These are phyloP conservation scores for Nothophoma quercina DNA, from an alignment of 2,329 filamentous ascomycete genomes.

Conservation along the genomic window DNA sequence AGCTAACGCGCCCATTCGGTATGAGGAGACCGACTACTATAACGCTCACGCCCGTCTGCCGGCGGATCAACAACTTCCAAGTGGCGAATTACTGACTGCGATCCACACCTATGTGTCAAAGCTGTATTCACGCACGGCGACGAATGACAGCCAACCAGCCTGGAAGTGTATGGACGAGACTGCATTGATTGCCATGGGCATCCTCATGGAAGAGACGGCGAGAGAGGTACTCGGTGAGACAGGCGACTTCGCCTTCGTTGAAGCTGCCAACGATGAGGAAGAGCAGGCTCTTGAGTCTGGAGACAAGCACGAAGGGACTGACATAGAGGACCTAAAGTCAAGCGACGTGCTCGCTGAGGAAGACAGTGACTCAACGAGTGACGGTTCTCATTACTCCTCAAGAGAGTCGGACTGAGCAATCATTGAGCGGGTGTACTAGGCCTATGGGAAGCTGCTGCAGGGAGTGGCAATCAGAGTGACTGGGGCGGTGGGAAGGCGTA, in stretches of 20 bases:
- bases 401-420: constrained; percentile 20
- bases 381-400: constrained; percentile 16
- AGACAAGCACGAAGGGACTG: neutral
- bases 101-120: constrained; percentile 73
- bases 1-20: constrained; percentile 69
- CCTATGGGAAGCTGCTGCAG: no score
- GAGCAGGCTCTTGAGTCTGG: constrained; percentile 14
- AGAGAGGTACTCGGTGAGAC: constrained; percentile 67
- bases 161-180: constrained; percentile 78
- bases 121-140: constrained; percentile 62
- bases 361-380: constrained; percentile 7
- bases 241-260: constrained; percentile 76
- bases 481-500: no score
- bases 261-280: constrained; percentile 52
- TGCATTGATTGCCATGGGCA: constrained; percentile 76
- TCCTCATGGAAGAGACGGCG: constrained; percentile 75
- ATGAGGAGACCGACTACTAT: constrained; percentile 76
- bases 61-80: constrained; percentile 64
- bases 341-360: neutral
- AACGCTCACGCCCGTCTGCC: constrained; percentile 67
- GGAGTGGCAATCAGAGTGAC: neutral
- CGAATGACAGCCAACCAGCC: constrained; percentile 38
- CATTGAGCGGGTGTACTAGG: no score
- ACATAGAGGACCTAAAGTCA: neutral
- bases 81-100: constrained; percentile 73